These are phyloP conservation scores for Ambispora gerdemannii DNA, from an alignment of 192 early-diverging fungal genomes.

Conservation along the genomic window DNA sequence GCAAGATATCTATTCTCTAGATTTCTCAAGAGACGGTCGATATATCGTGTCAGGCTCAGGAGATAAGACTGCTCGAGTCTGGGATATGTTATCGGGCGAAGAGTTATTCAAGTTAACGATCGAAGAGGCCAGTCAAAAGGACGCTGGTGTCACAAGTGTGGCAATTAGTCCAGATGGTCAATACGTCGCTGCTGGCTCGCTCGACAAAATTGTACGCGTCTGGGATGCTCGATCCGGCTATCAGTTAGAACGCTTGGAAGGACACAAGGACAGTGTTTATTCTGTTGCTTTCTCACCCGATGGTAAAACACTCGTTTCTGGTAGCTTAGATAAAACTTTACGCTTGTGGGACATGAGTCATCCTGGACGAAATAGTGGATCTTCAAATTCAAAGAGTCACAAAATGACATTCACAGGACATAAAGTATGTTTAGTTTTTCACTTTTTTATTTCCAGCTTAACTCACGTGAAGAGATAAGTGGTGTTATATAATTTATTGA, in stretches of 20 bases:
- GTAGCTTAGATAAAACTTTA: constrained; percentile 87
- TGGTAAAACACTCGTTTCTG: constrained; percentile 86
- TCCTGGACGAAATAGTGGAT: constrained; percentile 34
- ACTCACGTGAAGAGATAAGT: too few species aligned
- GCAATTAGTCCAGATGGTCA: constrained; percentile 87
- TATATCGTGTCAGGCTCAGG: constrained; percentile 87
- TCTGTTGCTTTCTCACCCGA: constrained; percentile 93
- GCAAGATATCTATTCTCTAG: constrained; percentile 95
- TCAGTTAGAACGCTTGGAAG: constrained; percentile 86
- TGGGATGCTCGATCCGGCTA: constrained; percentile 83
- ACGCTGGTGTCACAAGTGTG: constrained; percentile 93
- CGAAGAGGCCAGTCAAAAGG: constrained; percentile 76
- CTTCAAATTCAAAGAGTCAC: constrained; percentile 33
- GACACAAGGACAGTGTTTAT: constrained; percentile 95
- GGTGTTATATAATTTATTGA: too few species aligned
- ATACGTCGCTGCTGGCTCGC: constrained; percentile 82
- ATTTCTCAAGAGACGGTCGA: constrained; percentile 87
- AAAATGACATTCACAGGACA: constrained; percentile 51
- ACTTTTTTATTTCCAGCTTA: neutral
- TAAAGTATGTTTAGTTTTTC: constrained; percentile 38
- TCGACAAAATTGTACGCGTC: constrained; percentile 90
- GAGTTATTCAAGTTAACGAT: constrained; percentile 71
- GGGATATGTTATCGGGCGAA: constrained; percentile 79
- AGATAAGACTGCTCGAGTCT: constrained; percentile 81
- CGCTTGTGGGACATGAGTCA: constrained; percentile 86